Percentiles rank a stretch among this genome's conserved stretches.
phyloP scores from a whole-genome alignment of 805 yeast species.

The Zygosaccharomyces gambellarensis region DNA sequence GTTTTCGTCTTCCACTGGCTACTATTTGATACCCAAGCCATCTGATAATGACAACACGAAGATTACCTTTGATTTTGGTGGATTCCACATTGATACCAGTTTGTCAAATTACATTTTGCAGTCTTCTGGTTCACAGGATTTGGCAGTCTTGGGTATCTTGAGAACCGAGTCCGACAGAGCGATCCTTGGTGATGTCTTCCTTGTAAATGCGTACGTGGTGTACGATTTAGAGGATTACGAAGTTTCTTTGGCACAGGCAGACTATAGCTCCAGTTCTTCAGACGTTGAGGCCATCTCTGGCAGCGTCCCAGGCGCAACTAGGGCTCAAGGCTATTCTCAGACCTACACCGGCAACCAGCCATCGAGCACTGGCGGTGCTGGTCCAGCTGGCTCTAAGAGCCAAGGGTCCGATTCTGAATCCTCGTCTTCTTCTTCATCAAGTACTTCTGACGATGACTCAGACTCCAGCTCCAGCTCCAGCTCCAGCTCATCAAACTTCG shows the following conservation, averaged over 20 bases:
- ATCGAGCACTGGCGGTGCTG: background rate
- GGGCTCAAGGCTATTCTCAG: constrained; percentile 42
- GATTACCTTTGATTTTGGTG: constrained; percentile 7
- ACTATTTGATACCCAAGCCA: constrained; percentile 43
- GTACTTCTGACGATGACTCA: background rate
- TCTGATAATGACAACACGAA: constrained; percentile 24
- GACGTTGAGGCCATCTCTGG: constrained; percentile 43
- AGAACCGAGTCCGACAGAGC: constrained; percentile 6
- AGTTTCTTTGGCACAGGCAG: constrained; percentile 52
- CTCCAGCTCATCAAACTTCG: background rate
- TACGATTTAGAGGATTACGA: constrained; percentile 56
- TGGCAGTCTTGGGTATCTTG: constrained; percentile 43
- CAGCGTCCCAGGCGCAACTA: constrained; percentile 46
- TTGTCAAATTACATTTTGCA: constrained; percentile 11
- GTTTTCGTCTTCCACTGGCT: constrained; percentile 38
- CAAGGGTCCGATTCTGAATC: background rate
- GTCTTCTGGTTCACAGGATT: constrained; percentile 6
- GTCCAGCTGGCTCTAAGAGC: background rate
- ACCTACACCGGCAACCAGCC: constrained; percentile 29
- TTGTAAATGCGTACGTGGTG: constrained; percentile 61
- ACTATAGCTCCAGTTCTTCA: constrained; percentile 19
- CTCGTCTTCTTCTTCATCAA: background rate
- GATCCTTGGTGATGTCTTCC: constrained; percentile 60
- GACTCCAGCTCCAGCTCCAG: background rate
- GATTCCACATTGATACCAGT: constrained; percentile 4